Evolutionary conservation across 2,329 filamentous ascomycete genomes (phyloP).

Genomic region (Neopestalotiopsis sp.): DNA sequence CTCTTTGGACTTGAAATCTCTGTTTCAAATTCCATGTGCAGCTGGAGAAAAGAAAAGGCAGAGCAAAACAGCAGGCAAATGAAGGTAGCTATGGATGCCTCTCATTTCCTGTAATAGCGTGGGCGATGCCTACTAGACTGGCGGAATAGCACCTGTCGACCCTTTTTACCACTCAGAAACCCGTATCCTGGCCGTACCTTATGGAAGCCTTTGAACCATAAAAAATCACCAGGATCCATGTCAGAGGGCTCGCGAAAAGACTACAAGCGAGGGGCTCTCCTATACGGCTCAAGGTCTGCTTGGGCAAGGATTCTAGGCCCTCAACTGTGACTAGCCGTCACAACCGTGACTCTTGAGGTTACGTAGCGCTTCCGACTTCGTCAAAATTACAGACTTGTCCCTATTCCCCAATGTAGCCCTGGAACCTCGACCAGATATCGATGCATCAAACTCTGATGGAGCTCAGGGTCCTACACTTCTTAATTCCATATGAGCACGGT

Average conservation of each 20-base stretch:
- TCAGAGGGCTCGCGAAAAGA: background rate
- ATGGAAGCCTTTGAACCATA: background rate
- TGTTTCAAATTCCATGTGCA: background rate
- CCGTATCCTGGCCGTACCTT: background rate
- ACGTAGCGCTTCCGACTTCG: background rate
- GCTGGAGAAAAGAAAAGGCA: background rate
- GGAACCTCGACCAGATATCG: background rate
- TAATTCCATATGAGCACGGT: background rate
- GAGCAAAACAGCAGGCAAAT: background rate
- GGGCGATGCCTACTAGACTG: too few species aligned
- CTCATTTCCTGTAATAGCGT: too few species aligned
- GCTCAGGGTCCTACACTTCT: background rate
- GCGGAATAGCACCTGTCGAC: background rate
- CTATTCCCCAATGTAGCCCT: background rate
- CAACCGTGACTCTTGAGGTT: background rate
- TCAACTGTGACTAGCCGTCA: background rate
- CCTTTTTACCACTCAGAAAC: background rate
- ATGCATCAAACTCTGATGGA: background rate
- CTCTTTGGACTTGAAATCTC: conserved; percentile 1
- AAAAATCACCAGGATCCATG: background rate
- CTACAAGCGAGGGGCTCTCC: background rate
- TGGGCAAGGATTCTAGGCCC: background rate
- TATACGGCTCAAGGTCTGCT: background rate
- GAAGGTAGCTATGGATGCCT: background rate
- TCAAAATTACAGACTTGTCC: background rate